A percentile compares a stretch with the other conserved stretches of the same genome.
phyloP scores from a whole-genome alignment of 371 early-diverging fungal genomes.

The Rhizopus arrhizus region DNA sequence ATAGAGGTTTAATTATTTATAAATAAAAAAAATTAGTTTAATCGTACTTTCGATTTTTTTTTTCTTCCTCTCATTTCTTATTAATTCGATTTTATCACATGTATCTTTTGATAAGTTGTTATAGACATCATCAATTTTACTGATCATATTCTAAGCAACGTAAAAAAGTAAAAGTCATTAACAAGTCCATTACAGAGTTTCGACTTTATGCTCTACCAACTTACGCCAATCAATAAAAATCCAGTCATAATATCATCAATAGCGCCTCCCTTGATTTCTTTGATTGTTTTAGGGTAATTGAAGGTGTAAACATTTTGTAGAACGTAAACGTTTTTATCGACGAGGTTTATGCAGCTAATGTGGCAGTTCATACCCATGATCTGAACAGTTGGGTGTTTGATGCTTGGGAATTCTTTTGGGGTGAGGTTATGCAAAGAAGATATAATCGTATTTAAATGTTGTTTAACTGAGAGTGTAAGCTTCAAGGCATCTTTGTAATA shows the following conservation, averaged over 20 bases:
- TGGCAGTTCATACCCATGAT: slow-evolving; percentile 10
- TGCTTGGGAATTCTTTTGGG: background rate
- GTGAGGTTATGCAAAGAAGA: slow-evolving; percentile 2
- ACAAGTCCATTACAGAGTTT: slow-evolving; percentile 1
- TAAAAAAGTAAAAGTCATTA: slow-evolving; percentile 3
- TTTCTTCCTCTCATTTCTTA: slow-evolving; percentile 3
- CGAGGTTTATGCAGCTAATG: background rate
- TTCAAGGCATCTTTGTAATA: slow-evolving; percentile 7
- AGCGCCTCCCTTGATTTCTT: slow-evolving; percentile 5
- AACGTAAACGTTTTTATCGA: slow-evolving; percentile 3
- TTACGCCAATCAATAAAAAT: slow-evolving; percentile 1
- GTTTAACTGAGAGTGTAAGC: slow-evolving; percentile 1
- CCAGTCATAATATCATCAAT: slow-evolving; percentile 8
- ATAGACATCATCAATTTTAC: background rate
- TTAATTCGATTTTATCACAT: slow-evolving; percentile 4
- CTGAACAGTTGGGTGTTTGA: slow-evolving; percentile 10
- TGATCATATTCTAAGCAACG: background rate
- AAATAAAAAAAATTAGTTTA: too few relatives aligned
- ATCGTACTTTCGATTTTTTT: slow-evolving; percentile 7
- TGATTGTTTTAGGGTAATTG: slow-evolving; percentile 7
- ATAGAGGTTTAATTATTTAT: too few relatives aligned
- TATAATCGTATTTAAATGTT: slow-evolving; percentile 1
- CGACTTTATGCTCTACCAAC: slow-evolving; percentile 1
- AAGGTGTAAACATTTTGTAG: slow-evolving; percentile 6
- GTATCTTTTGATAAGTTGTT: slow-evolving; percentile 4